Conservation (phyloP, 345 rosid species). For the Balakata baccata region DNA sequence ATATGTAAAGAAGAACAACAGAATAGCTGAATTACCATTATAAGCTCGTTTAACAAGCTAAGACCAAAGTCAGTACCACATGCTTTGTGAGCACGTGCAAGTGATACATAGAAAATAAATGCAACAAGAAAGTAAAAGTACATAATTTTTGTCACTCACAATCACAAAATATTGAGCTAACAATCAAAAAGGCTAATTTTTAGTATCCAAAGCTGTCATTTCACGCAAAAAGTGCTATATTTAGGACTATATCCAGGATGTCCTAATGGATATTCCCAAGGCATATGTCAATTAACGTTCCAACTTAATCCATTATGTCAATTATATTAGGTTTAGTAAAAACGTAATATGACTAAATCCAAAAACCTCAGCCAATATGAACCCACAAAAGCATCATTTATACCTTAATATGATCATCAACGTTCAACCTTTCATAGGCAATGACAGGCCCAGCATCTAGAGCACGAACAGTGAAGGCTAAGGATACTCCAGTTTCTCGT, state of each 20-base stretch:
- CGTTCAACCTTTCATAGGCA: constrained; percentile 49
- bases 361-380: constrained; percentile 6
- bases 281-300: background rate
- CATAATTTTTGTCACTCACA: background rate
- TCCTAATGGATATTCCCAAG: background rate
- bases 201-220: background rate
- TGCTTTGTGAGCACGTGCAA: background rate
- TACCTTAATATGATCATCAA: constrained; percentile 87
- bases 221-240: background rate
- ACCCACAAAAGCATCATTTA: background rate
- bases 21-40: background rate
- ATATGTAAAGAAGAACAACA: background rate
- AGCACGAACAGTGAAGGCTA: constrained; percentile 79
- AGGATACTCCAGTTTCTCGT: constrained; percentile 81
- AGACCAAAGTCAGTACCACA: background rate
- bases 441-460: constrained; percentile 93
- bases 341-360: background rate
- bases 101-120: background rate
- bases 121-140: background rate
- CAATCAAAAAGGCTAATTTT: background rate
- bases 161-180: background rate
- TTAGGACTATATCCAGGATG: background rate
- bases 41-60: background rate
- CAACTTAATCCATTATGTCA: background rate
- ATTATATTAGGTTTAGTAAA: background rate